Evolutionary conservation across 2,329 filamentous ascomycete species (phyloP).

Genomic region (Hymenoscyphus fraxineus): DNA sequence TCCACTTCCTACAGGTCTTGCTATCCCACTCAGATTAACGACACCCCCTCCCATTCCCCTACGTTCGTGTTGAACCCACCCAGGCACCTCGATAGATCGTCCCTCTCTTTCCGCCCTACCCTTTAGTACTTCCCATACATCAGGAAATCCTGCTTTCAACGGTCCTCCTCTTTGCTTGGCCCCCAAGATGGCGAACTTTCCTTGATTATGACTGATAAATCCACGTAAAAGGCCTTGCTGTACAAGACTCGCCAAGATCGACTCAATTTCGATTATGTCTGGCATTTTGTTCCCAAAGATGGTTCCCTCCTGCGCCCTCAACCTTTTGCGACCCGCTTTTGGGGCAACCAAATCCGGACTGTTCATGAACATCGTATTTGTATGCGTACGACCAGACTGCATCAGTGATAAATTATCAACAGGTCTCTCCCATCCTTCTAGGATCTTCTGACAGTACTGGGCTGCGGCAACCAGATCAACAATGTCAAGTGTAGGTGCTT

Average conservation of each 20-base stretch:
- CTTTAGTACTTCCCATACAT: conserved; percentile 65
- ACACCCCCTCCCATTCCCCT: conserved; percentile 47
- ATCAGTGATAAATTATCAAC: conserved; percentile 29
- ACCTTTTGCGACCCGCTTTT: conserved; percentile 45
- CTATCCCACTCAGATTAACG: conserved; percentile 51
- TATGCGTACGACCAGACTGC: conserved; percentile 37
- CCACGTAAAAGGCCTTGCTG: conserved; percentile 79
- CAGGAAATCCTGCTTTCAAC: conserved; percentile 70
- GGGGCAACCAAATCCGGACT: conserved; percentile 37
- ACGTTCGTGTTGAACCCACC: conserved; percentile 60
- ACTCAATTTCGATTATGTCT: conserved; percentile 66
- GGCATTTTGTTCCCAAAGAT: conserved; percentile 61
- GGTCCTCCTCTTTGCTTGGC: conserved; percentile 63
- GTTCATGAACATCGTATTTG: conserved; percentile 50
- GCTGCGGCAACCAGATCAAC: conserved; percentile 63
- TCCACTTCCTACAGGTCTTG: conserved; percentile 44
- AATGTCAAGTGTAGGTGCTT: conserved; percentile 72
- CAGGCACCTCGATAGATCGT: conserved; percentile 55
- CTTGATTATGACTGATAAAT: conserved; percentile 74
- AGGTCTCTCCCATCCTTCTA: conserved; percentile 51
- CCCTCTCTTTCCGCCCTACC: conserved; percentile 57
- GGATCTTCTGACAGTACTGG: conserved; percentile 58
- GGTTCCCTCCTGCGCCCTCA: conserved; percentile 55
- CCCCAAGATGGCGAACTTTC: conserved; percentile 78
- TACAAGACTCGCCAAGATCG: conserved; percentile 70